phyloP scores from a whole-genome alignment of 305 asterid genomes.

The Fraxinus velutina region DNA sequence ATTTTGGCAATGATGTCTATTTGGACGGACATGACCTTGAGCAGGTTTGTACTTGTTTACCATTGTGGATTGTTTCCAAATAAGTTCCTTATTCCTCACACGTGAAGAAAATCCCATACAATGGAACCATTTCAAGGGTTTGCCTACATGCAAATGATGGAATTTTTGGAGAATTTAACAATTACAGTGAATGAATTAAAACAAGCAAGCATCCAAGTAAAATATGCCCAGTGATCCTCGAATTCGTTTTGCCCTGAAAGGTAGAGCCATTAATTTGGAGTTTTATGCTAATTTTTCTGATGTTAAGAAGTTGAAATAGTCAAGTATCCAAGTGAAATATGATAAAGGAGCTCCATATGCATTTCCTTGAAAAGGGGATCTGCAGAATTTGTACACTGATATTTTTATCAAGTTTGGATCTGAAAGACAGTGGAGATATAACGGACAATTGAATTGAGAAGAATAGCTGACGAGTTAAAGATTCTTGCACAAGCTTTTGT shows the following conservation, averaged over 20 bases:
- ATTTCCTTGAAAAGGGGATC: background rate
- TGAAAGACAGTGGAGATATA: background rate
- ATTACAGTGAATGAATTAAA: background rate
- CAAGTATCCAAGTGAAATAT: background rate
- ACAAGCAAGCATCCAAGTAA: background rate
- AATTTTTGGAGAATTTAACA: background rate
- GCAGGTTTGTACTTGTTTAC: constrained; percentile 54
- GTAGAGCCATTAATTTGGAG: background rate
- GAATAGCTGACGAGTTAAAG: background rate
- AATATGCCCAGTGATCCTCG: background rate
- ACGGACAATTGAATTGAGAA: constrained; percentile 3
- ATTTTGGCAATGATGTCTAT: constrained; percentile 54
- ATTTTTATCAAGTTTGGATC: background rate
- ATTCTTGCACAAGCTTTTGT: background rate
- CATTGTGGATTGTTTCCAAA: background rate
- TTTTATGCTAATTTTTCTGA: background rate
- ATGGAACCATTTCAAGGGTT: background rate
- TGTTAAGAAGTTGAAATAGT: background rate
- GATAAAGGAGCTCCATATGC: background rate
- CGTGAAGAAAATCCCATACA: background rate
- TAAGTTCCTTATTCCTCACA: background rate
- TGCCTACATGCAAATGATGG: background rate
- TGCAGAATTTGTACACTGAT: background rate
- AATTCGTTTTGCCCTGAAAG: background rate
- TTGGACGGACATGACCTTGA: constrained; percentile 73